These are phyloP conservation scores for Paralagenidium karlingii DNA, from an alignment of 352 stramenopile genomes.

Conservation along the genomic window DNA sequence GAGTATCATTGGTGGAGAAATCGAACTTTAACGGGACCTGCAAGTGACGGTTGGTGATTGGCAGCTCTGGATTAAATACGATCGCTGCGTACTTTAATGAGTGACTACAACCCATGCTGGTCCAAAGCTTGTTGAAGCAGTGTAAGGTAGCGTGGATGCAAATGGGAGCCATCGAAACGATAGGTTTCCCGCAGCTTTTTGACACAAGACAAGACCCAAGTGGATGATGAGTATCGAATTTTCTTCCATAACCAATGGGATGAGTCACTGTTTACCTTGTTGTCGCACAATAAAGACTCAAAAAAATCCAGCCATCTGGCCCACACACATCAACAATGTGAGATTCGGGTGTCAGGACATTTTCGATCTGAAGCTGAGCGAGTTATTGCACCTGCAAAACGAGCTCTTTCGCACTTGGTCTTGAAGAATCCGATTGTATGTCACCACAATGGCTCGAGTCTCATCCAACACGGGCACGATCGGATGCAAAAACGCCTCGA, in stretches of 20 bases:
- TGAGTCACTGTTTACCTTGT: too few relatives aligned
- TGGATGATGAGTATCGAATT: not conserved
- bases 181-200: slow-evolving; percentile 34
- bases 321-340: not conserved
- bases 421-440: slow-evolving; percentile 74
- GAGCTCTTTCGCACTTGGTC: slow-evolving; percentile 18
- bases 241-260: not conserved
- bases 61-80: too few relatives aligned
- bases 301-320: slow-evolving; percentile 89
- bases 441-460: slow-evolving; percentile 63
- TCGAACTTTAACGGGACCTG: too few relatives aligned
- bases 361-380: slow-evolving; percentile 6
- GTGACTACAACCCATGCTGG: too few relatives aligned
- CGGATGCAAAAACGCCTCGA: slow-evolving; percentile 74
- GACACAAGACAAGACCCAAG: not conserved
- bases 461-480: slow-evolving; percentile 84
- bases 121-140: slow-evolving; percentile 28
- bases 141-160: slow-evolving; percentile 60
- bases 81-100: too few relatives aligned
- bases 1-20: too few relatives aligned
- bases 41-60: too few relatives aligned
- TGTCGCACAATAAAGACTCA: slow-evolving; percentile 45
- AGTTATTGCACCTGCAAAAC: slow-evolving; percentile 21
- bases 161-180: slow-evolving; percentile 75
- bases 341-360: slow-evolving; percentile 2